Evolutionary conservation across 768 basidiomycete species (phyloP).

Genomic region (Lentinula guzmanii): DNA sequence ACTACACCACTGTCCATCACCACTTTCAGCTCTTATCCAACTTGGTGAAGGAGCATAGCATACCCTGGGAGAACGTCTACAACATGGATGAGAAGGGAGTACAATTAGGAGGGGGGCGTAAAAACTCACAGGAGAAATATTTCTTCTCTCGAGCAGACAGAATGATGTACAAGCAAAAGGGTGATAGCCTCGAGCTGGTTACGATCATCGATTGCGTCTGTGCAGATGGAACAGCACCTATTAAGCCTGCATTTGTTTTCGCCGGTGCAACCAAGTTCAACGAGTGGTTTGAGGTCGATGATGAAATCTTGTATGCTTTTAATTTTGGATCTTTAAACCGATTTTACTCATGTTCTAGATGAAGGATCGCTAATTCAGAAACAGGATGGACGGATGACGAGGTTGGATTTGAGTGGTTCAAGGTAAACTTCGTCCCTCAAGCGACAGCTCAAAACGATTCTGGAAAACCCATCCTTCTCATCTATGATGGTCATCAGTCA

Average conservation of each 20-base stretch:
- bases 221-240: conserved; percentile 22
- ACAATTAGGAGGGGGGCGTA: conserved; percentile 20
- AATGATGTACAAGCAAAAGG: conserved; percentile 14
- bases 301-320: conserved; percentile 13
- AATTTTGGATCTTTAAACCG: too few relatives aligned
- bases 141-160: conserved; percentile 17
- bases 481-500: conserved; percentile 38
- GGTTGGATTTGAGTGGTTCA: conserved; percentile 22
- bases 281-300: conserved; percentile 20
- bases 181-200: conserved; percentile 33
- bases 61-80: conserved; percentile 20
- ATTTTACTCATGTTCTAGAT: too few relatives aligned
- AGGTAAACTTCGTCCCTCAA: conserved; percentile 11
- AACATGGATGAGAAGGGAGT: conserved; percentile 25
- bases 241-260: conserved; percentile 30
- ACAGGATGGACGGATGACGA: conserved; percentile 39
- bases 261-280: conserved; percentile 16
- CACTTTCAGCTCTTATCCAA: conserved; percentile 17
- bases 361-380: conserved; percentile 11
- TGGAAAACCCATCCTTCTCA: conserved; percentile 28
- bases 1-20: conserved; percentile 19
- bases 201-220: conserved; percentile 33
- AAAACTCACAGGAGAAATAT: conserved; percentile 10
- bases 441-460: conserved; percentile 20
- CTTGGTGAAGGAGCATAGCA: conserved; percentile 14